Evolutionary conservation across 2,329 filamentous ascomycete species (phyloP), one percentile per base, ranked within the genome.

Genomic region (Fusarium lateritium): DNA sequence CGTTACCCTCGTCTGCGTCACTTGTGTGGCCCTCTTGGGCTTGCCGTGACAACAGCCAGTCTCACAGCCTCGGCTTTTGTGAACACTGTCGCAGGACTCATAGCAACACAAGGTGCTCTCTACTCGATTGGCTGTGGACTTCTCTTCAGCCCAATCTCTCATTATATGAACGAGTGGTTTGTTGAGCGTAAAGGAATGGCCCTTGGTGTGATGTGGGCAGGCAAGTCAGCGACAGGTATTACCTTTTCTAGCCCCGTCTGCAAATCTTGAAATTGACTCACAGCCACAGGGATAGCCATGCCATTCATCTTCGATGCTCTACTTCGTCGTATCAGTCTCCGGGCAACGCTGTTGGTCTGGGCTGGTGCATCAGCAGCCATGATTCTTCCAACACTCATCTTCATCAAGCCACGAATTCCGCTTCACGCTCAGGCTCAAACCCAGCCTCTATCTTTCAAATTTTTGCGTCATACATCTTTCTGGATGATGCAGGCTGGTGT

Each of bases 101-200:
- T 91, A 47, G 75, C 81, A 1, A 88, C 84, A 0, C 89, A 91
- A 73, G 89, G 89, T 4, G 75, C 89, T 6, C 73, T 89, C 33
- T 90, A 88, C 69, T 87, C 83, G 6, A 62, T 89, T 6, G 87
- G 87, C 3, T 86, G 86, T 28, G 77, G 81, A 2, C 74, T 88
- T 76, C 78, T 57, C 3, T 86, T 83, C 66, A 85, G 83, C 36
- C 85, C 87, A 3, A 84, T 84, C 57, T 84, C 87, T 13, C 75
- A 84, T 56, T 88, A 87, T 72, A 80, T 89, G 70, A 85, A 89
- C 61, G 86, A 89, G 70, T 90, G 87, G 86, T 90, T 89, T 75
- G 78, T 77, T n/a, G 78, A 76, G 26, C 79, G 80, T 63, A 83
- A 85, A 57, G 84, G 84, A 1, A 73, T 87, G 10, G 87, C 87